phyloP scores from a whole-genome alignment of 176 grass and related monocot species.

The Oryza glumipatula region DNA sequence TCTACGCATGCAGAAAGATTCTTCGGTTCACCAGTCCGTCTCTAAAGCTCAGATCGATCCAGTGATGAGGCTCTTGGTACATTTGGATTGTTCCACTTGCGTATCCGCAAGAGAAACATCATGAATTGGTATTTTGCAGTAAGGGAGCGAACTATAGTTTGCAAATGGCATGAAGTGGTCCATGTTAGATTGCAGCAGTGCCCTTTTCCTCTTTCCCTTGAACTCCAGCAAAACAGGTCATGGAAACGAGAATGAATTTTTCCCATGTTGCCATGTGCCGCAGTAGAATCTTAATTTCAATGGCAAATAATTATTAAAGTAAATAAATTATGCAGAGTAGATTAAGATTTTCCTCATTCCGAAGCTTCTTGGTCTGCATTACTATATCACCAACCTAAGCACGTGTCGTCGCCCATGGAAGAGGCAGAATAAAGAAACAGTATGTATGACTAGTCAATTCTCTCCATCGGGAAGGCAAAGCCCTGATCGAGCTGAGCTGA shows the following conservation, averaged over 20 bases:
- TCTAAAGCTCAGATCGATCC: not conserved
- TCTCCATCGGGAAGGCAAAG: not conserved
- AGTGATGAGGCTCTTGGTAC: no score
- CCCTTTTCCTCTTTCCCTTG: not conserved
- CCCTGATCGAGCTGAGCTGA: not conserved
- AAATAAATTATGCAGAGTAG: not conserved
- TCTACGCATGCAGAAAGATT: not conserved
- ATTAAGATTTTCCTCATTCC: not conserved
- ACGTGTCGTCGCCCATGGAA: not conserved
- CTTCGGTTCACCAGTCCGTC: not conserved
- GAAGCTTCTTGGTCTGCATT: not conserved
- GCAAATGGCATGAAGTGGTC: not conserved
- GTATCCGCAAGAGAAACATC: not conserved
- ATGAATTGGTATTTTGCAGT: not conserved
- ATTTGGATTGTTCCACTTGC: no score
- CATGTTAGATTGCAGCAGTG: not conserved
- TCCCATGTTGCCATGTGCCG: not conserved
- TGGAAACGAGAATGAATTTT: not conserved
- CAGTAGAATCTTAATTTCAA: not conserved
- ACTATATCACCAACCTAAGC: not conserved
- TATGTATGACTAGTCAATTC: not conserved
- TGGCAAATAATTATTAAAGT: not conserved
- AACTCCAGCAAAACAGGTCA: not conserved
- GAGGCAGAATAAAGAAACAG: not conserved
- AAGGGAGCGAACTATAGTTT: not conserved